phyloP scores from a whole-genome alignment of 768 basidiomycete genomes.

The Brasilioporus rufonigricans region DNA sequence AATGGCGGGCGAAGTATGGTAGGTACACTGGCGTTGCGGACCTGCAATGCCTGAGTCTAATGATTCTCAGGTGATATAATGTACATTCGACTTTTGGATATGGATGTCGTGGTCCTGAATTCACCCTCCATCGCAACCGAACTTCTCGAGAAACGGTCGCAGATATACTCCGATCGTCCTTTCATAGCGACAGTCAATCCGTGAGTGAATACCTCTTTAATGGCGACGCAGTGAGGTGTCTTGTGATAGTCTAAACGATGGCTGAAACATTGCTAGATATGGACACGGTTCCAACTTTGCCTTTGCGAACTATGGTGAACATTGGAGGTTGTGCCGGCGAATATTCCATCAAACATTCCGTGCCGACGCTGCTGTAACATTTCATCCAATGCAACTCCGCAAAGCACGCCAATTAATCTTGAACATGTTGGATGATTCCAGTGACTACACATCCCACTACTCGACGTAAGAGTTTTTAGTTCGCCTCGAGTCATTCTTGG shows the following conservation, averaged over 20 bases:
- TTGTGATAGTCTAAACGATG: background rate
- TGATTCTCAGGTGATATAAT: conserved; percentile 40
- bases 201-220: background rate
- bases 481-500: background rate
- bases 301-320: background rate
- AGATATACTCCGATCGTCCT: conserved; percentile 53
- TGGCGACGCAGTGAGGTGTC: no score
- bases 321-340: conserved; percentile 12
- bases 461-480: conserved; percentile 5
- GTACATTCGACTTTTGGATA: conserved; percentile 47
- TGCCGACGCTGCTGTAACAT: background rate
- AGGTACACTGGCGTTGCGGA: background rate
- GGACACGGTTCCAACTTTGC: conserved; percentile 12
- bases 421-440: conserved; percentile 10
- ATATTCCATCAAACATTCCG: conserved; percentile 20
- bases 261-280: conserved; percentile 5
- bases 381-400: conserved; percentile 17
- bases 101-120: conserved; percentile 45
- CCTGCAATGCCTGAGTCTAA: background rate
- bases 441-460: conserved; percentile 6
- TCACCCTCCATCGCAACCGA: conserved; percentile 40
- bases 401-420: conserved; percentile 8
- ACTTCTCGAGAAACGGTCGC: conserved; percentile 46
- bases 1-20: conserved; percentile 21
- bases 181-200: conserved; percentile 12